Evolutionary conservation across 768 basidiomycete species (phyloP).

Genomic region (Russula emetica): DNA sequence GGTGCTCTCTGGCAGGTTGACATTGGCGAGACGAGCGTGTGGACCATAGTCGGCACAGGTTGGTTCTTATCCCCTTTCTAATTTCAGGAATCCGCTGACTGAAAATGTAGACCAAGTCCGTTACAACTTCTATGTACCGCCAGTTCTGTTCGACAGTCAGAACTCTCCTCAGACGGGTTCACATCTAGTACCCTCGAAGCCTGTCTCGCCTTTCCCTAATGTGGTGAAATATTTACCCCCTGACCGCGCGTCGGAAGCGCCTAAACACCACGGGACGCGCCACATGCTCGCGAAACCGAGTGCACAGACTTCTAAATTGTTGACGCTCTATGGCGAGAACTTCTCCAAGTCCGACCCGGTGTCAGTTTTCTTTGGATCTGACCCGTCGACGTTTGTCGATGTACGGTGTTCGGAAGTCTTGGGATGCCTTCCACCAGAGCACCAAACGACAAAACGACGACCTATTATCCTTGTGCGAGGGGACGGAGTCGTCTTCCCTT

Average conservation of each 20-base stretch:
- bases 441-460: slow-evolving; percentile 59
- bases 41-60: slow-evolving; percentile 94
- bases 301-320: slow-evolving; percentile 71
- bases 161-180: slow-evolving; percentile 64
- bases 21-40: slow-evolving; percentile 89
- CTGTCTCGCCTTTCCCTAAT: slow-evolving; percentile 79
- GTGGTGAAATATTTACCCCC: slow-evolving; percentile 90
- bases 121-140: slow-evolving; percentile 91
- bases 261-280: slow-evolving; percentile 66
- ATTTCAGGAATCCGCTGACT: slow-evolving; percentile 24
- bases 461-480: slow-evolving; percentile 78
- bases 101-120: slow-evolving; percentile 69
- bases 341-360: slow-evolving; percentile 80
- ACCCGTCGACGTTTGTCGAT: slow-evolving; percentile 83
- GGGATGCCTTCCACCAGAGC: slow-evolving; percentile 75
- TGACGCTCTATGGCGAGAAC: slow-evolving; percentile 87
- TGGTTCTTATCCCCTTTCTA: slow-evolving; percentile 32
- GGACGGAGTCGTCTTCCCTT: slow-evolving; percentile 87
- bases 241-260: slow-evolving; percentile 78
- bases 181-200: slow-evolving; percentile 76
- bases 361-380: slow-evolving; percentile 80
- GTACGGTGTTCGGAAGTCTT: slow-evolving; percentile 83
- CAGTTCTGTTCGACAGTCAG: slow-evolving; percentile 76
- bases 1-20: slow-evolving; percentile 86
- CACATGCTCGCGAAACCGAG: slow-evolving; percentile 72